Conservation (phyloP, 2,329 filamentous ascomycete genomes). For the Talaromyces sp. region DNA sequence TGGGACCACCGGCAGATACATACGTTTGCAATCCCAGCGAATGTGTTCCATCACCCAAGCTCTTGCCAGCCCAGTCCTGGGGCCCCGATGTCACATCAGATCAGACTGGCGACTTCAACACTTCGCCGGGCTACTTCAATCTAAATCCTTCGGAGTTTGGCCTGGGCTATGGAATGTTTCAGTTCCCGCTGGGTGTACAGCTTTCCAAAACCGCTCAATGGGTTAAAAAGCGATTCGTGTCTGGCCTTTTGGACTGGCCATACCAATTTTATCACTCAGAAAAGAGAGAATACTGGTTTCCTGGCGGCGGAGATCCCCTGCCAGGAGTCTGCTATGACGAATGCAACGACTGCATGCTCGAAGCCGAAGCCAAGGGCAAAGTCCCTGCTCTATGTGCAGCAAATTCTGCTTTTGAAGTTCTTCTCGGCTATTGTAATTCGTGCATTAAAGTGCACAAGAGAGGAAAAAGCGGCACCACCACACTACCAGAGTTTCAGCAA, state of each 20-base stretch:
- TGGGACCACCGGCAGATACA: slow-evolving; percentile 30
- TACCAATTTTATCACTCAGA: background rate
- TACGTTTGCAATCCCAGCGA: slow-evolving; percentile 35
- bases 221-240: background rate
- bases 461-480: background rate
- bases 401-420: slow-evolving; percentile 11
- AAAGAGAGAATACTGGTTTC: background rate
- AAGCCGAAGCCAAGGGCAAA: slow-evolving; percentile 47
- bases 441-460: slow-evolving; percentile 6
- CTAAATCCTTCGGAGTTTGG: slow-evolving; percentile 58
- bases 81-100: slow-evolving; percentile 15
- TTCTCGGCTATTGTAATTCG: slow-evolving; percentile 2
- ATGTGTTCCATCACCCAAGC: slow-evolving; percentile 29
- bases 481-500: slow-evolving; percentile 8
- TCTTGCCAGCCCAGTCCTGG: slow-evolving; percentile 20
- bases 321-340: slow-evolving; percentile 47
- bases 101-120: slow-evolving; percentile 42
- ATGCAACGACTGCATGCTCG: slow-evolving; percentile 48
- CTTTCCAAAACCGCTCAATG: background rate
- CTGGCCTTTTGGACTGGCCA: background rate
- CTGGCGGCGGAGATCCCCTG: slow-evolving; percentile 5
- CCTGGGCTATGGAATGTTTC: slow-evolving; percentile 57
- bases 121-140: slow-evolving; percentile 56
- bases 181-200: slow-evolving; percentile 20
- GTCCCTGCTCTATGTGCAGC: slow-evolving; percentile 13